Percentiles rank a stretch among this genome's conserved stretches.
These are phyloP conservation scores for Cyclotella kingstonii DNA, from an alignment of 108 stramenopile genomes.

Conservation along the genomic window DNA sequence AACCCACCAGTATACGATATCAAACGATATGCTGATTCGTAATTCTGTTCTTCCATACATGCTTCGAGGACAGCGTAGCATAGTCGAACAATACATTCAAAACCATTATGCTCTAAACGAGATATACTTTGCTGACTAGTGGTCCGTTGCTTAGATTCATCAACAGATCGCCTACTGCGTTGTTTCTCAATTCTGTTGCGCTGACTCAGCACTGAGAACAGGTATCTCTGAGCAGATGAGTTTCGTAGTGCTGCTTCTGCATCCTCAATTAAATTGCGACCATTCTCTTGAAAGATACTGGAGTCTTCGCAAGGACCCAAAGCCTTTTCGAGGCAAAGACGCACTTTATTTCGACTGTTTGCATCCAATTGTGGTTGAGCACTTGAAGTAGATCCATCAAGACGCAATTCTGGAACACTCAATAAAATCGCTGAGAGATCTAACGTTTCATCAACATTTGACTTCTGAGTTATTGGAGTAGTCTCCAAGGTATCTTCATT, in stretches of 20 bases:
- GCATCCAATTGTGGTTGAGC: slow-evolving; percentile 65
- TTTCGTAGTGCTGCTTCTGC: slow-evolving; percentile 79
- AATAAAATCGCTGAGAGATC: slow-evolving; percentile 50
- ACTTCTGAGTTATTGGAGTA: slow-evolving; percentile 32
- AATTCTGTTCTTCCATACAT: slow-evolving; percentile 72
- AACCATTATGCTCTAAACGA: slow-evolving; percentile 60
- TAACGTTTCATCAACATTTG: slow-evolving; percentile 38
- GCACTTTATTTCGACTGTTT: slow-evolving; percentile 68
- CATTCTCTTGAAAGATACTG: slow-evolving; percentile 57
- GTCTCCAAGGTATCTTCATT: slow-evolving; percentile 33
- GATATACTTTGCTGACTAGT: slow-evolving; percentile 47
- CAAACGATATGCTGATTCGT: slow-evolving; percentile 72
- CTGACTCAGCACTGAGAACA: slow-evolving; percentile 69
- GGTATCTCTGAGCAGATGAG: slow-evolving; percentile 74
- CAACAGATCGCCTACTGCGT: slow-evolving; percentile 36
- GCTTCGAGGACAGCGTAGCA: slow-evolving; percentile 82
- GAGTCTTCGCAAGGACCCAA: slow-evolving; percentile 32
- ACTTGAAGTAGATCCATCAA: slow-evolving; percentile 26
- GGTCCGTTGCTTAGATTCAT: slow-evolving; percentile 29
- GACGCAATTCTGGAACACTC: slow-evolving; percentile 39
- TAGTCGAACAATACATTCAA: slow-evolving; percentile 72
- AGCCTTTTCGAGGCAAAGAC: slow-evolving; percentile 63
- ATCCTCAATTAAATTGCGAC: slow-evolving; percentile 66
- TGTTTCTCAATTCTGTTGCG: slow-evolving; percentile 63
- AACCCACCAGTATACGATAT: slow-evolving; percentile 77